A percentile compares a stretch with the other conserved stretches of the same genome.
Conservation (phyloP, 1,284 basidiomycete genomes). For the Ceratorhiza oryzae-sativae region DNA sequence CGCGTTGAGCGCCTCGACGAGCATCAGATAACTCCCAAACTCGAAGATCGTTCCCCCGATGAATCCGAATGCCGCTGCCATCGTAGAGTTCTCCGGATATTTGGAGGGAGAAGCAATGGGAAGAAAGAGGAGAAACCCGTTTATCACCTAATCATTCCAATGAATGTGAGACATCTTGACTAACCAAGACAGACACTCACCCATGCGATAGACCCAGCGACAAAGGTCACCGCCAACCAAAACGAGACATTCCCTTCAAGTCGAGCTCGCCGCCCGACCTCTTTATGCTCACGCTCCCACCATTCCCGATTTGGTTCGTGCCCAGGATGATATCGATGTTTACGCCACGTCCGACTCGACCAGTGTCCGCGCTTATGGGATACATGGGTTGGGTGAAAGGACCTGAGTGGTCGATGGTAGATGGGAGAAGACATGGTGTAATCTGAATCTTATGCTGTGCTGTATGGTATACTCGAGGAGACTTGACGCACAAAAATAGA, state of each 20-base stretch:
- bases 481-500: not conserved
- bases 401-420: not conserved
- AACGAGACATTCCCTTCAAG: constrained; percentile 23
- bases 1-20: constrained; percentile 59
- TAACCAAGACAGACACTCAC: not conserved
- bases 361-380: not conserved
- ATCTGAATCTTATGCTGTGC: no score
- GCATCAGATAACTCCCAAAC: constrained; percentile 56
- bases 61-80: constrained; percentile 54
- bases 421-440: not conserved
- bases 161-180: not conserved
- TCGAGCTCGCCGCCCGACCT: not conserved
- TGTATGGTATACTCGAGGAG: not conserved
- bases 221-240: constrained; percentile 28
- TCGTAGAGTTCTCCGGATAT: constrained; percentile 46
- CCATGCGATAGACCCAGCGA: constrained; percentile 18
- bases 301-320: not conserved
- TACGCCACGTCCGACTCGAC: not conserved
- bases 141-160: constrained; percentile 54
- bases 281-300: not conserved
- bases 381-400: constrained; percentile 8
- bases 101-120: constrained; percentile 55
- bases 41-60: constrained; percentile 65
- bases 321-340: not conserved
- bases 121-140: constrained; percentile 63